Percentiles rank a stretch among this genome's conserved stretches.
Conservation (phyloP, 352 stramenopile genomes). For the Globisporangium nagaii region DNA sequence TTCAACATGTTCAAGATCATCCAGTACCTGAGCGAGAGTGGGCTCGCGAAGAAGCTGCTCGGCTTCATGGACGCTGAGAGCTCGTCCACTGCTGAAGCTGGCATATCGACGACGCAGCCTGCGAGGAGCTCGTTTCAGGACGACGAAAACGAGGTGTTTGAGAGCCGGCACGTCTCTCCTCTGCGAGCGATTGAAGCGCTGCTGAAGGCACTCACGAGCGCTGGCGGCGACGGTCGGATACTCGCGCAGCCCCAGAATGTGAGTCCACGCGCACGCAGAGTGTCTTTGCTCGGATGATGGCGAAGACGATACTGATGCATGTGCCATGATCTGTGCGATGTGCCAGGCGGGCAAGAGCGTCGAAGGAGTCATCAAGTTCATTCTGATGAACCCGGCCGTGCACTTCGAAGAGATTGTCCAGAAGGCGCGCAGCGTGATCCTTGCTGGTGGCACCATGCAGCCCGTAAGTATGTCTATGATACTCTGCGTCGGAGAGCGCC, state of each 20-base stretch:
- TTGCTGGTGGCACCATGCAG: constrained; percentile 98
- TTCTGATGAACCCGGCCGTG: constrained; percentile 92
- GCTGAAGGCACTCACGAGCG: constrained; percentile 71
- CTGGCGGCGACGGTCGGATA: constrained; percentile 63
- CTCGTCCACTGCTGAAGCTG: background rate
- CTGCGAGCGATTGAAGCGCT: constrained; percentile 72
- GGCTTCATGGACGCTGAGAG: constrained; percentile 60
- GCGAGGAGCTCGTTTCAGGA: background rate
- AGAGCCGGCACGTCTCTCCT: constrained; percentile 78
- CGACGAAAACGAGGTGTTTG: constrained; percentile 39
- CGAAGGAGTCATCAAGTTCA: constrained; percentile 87
- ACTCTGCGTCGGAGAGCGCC: background rate
- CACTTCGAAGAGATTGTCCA: constrained; percentile 95
- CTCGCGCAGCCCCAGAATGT: constrained; percentile 60
- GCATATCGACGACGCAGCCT: background rate
- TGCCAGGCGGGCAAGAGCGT: constrained; percentile 38
- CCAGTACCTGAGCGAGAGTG: constrained; percentile 73
- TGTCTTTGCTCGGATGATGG: too few relatives aligned
- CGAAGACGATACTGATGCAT: constrained; percentile 1
- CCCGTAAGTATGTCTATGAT: constrained; percentile 48
- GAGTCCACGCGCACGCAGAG: too few relatives aligned
- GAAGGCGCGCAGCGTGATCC: constrained; percentile 92
- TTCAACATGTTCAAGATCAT: constrained; percentile 91
- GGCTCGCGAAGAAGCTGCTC: constrained; percentile 79
- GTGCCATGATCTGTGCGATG: constrained; percentile 4